Conservation (phyloP, 2,329 filamentous ascomycete genomes). For the Elsinoe australis region DNA sequence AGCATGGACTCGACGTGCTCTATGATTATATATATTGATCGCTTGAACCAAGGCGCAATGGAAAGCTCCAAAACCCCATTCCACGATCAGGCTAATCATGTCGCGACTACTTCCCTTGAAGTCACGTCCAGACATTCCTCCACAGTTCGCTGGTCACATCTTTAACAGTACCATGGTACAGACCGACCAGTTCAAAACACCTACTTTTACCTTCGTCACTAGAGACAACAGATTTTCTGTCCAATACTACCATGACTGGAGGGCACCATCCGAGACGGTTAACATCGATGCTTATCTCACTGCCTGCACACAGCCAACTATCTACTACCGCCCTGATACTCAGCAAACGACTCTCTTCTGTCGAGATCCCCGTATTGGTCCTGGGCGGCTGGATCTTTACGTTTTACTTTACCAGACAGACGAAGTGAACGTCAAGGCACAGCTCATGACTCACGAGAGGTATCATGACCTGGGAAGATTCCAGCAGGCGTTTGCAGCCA, state of each 20-base stretch:
- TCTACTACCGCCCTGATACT: neutral
- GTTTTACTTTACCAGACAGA: neutral
- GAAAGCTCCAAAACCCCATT: too few species aligned
- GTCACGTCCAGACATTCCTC: neutral
- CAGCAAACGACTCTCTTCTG: neutral
- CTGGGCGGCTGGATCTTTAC: neutral
- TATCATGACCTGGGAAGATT: too few species aligned
- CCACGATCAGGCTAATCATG: too few species aligned
- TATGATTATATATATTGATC: too few species aligned
- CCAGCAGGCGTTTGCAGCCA: too few species aligned
- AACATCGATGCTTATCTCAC: neutral
- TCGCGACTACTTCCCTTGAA: too few species aligned
- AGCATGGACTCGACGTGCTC: too few species aligned
- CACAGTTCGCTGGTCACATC: neutral
- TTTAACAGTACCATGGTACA: neutral
- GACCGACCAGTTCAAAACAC: too few species aligned
- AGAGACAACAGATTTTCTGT: neutral
- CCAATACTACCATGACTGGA: constrained; percentile 1
- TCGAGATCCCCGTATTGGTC: neutral
- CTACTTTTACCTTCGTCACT: neutral
- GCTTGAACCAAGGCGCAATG: too few species aligned
- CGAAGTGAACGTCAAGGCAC: neutral
- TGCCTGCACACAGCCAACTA: neutral
- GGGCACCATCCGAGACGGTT: neutral
- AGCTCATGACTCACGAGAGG: neutral